Conservation (phyloP, 2,329 filamentous ascomycete genomes). For the Ascochyta koolunga region DNA sequence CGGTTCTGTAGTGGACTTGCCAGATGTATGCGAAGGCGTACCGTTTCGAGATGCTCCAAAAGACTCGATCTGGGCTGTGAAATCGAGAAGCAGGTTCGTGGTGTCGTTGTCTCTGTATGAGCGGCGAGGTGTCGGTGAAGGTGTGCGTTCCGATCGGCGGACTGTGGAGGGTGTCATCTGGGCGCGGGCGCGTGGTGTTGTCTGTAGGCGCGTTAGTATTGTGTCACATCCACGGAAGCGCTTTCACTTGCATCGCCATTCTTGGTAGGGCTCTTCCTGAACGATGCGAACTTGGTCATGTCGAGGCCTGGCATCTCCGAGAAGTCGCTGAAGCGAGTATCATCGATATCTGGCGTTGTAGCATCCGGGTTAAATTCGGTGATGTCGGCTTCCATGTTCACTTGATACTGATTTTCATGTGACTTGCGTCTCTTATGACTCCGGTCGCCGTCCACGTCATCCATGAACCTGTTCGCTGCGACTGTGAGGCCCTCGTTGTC, state of each 20-base stretch:
- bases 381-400: slow-evolving; percentile 35
- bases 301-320: slow-evolving; percentile 79
- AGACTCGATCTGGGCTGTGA: slow-evolving; percentile 77
- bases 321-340: slow-evolving; percentile 83
- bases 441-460: slow-evolving; percentile 34
- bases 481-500: slow-evolving; percentile 49
- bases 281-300: slow-evolving; percentile 79
- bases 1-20: slow-evolving; percentile 56
- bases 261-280: slow-evolving; percentile 60
- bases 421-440: slow-evolving; percentile 30
- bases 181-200: slow-evolving; percentile 44
- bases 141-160: slow-evolving; percentile 51
- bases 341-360: slow-evolving; percentile 58
- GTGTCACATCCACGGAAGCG: too few relatives aligned
- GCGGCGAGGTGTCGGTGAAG: slow-evolving; percentile 61
- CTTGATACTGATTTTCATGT: slow-evolving; percentile 25
- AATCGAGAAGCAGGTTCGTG: slow-evolving; percentile 83
- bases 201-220: slow-evolving; percentile 16
- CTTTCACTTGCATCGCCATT: slow-evolving; percentile 31
- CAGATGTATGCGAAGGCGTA: slow-evolving; percentile 51
- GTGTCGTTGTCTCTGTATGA: slow-evolving; percentile 62
- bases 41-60: slow-evolving; percentile 51
- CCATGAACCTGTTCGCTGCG: slow-evolving; percentile 42
- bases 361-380: slow-evolving; percentile 43
- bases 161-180: slow-evolving; percentile 59